Conservation (phyloP, 495 filamentous ascomycete genomes). For the Hypoxylon lenormandii region DNA sequence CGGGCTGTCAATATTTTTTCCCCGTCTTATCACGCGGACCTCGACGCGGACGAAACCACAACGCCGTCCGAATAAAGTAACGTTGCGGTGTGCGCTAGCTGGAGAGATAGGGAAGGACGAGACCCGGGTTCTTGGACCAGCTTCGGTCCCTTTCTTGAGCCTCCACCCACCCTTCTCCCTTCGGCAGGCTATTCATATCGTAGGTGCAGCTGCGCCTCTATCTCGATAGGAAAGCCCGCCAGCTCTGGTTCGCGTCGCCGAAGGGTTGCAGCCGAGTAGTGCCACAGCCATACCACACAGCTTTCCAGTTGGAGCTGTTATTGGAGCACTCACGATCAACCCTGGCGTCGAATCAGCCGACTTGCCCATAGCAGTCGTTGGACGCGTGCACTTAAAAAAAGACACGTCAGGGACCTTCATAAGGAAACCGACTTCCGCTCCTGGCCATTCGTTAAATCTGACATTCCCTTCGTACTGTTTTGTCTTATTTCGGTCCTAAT, state of each 20-base stretch:
- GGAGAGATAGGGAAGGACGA: constrained; percentile 28
- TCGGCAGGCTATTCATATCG: constrained; percentile 21
- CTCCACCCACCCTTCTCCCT: constrained; percentile 16
- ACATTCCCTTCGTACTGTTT: constrained; percentile 9
- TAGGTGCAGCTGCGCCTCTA: constrained; percentile 31
- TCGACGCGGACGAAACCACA: constrained; percentile 23
- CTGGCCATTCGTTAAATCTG: constrained; percentile 22
- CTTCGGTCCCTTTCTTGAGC: constrained; percentile 31
- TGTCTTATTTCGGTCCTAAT: constrained; percentile 24
- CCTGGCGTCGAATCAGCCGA: constrained; percentile 34
- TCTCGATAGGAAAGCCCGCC: constrained; percentile 29
- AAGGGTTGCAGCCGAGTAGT: constrained; percentile 13
- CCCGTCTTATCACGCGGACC: constrained; percentile 27
- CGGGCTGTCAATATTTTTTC: constrained; percentile 37
- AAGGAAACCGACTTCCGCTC: constrained; percentile 19
- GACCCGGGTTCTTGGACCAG: constrained; percentile 23
- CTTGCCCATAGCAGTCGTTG: constrained; percentile 22
- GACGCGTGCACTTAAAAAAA: constrained; percentile 17
- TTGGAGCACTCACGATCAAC: constrained; percentile 30
- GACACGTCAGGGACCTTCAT: constrained; percentile 25
- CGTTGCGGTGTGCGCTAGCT: constrained; percentile 42
- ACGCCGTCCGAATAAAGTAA: constrained; percentile 38
- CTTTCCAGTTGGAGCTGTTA: constrained; percentile 24
- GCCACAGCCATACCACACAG: neutral
- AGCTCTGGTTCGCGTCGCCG: constrained; percentile 15